Conservation (phyloP, 2,329 filamentous ascomycete genomes). For the Pestalotiopsis sp. region DNA sequence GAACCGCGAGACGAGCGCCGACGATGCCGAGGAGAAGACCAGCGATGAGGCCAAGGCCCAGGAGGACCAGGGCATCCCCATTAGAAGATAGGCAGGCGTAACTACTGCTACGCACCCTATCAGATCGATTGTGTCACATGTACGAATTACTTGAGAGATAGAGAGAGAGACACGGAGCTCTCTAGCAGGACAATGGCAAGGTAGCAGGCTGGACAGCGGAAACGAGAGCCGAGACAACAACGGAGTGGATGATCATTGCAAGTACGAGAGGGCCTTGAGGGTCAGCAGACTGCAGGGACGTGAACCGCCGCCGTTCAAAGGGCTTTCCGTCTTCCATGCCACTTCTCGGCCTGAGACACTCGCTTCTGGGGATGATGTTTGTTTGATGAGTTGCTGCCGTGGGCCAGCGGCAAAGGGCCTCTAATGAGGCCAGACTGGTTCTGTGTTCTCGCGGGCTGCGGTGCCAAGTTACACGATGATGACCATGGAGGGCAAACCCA, state of each 20-base stretch:
- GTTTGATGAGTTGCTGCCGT: conserved; percentile 2
- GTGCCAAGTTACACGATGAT: conserved; percentile 1
- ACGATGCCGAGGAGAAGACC: conserved; percentile 48
- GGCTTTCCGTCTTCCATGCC: background rate
- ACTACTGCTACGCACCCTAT: background rate
- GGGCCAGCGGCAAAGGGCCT: background rate
- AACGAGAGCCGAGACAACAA: background rate
- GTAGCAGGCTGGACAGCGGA: background rate
- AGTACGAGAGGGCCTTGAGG: background rate
- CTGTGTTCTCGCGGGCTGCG: background rate
- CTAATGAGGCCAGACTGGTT: background rate
- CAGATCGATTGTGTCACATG: background rate
- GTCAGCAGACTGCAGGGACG: background rate
- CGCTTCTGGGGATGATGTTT: conserved; percentile 6
- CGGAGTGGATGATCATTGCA: background rate
- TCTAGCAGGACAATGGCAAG: background rate
- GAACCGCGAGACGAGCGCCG: conserved; percentile 76
- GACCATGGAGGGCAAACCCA: conserved; percentile 11
- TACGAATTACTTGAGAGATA: background rate
- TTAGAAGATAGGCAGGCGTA: conserved; percentile 54
- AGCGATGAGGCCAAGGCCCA: conserved; percentile 22
- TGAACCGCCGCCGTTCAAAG: background rate
- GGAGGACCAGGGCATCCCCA: conserved; percentile 57
- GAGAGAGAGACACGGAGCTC: background rate
- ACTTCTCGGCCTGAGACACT: background rate